These are phyloP conservation scores for Haplosporangium sp. DNA, from an alignment of 371 early-diverging fungal species.

Conservation along the genomic window DNA sequence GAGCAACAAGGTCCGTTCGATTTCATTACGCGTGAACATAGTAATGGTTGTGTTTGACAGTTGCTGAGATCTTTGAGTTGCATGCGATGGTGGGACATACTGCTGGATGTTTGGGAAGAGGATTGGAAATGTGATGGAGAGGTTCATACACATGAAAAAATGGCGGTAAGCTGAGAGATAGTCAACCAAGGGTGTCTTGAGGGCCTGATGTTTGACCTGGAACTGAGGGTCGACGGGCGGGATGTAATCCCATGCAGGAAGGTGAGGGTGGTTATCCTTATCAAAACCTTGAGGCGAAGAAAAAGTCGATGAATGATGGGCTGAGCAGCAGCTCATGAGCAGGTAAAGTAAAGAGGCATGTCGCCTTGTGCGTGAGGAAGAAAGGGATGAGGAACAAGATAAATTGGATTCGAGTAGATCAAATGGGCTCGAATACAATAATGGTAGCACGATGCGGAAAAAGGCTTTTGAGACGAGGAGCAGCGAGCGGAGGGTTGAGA, in stretches of 20 bases:
- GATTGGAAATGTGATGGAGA: slow-evolving; percentile 38
- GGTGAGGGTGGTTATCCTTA: background rate
- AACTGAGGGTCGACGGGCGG: slow-evolving; percentile 28
- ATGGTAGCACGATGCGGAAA: slow-evolving; percentile 38
- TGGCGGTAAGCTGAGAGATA: slow-evolving; percentile 38
- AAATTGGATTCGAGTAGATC: slow-evolving; percentile 29
- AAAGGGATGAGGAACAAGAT: background rate
- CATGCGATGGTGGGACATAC: slow-evolving; percentile 6
- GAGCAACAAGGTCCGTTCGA: slow-evolving; percentile 26
- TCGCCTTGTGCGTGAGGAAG: slow-evolving; percentile 12
- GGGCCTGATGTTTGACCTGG: background rate
- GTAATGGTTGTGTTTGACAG: slow-evolving; percentile 22
- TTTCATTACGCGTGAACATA: slow-evolving; percentile 39
- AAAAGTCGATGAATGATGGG: background rate
- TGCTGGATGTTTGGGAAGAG: slow-evolving; percentile 44
- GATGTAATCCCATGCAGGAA: slow-evolving; percentile 15
- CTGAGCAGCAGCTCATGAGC: slow-evolving; percentile 32
- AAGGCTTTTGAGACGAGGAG: slow-evolving; percentile 37
- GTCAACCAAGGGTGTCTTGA: slow-evolving; percentile 31
- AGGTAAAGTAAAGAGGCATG: slow-evolving; percentile 41
- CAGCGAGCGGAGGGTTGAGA: slow-evolving; percentile 24
- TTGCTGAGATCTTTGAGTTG: background rate
- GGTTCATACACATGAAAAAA: slow-evolving; percentile 33
- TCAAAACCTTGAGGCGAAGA: background rate
- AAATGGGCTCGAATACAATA: slow-evolving; percentile 41